Conservation (phyloP, 768 basidiomycete species). For the Pleurotus djamor region DNA sequence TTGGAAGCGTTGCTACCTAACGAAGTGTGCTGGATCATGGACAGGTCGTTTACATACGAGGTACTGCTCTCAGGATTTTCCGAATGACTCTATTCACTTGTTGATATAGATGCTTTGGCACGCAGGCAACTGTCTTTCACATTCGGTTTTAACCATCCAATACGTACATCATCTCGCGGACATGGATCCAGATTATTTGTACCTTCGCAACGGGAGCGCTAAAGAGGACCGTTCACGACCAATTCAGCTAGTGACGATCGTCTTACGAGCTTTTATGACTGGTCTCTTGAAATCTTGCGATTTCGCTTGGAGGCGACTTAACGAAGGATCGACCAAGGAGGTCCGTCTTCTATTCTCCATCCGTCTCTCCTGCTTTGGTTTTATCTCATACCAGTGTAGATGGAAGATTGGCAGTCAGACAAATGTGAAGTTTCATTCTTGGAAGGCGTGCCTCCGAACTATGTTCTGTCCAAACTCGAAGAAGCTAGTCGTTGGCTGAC, state of each 20-base stretch:
- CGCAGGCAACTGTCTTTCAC: constrained; percentile 77
- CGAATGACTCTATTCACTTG: neutral
- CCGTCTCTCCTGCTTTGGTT: constrained; percentile 7
- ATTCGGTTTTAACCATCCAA: constrained; percentile 79
- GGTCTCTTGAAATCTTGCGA: constrained; percentile 82
- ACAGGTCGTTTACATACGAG: constrained; percentile 76
- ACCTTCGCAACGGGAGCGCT: constrained; percentile 14
- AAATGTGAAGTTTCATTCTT: constrained; percentile 80
- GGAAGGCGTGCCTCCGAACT: constrained; percentile 56
- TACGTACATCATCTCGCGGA: constrained; percentile 66
- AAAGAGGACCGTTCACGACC: constrained; percentile 47
- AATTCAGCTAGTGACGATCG: constrained; percentile 59
- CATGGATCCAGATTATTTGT: constrained; percentile 54
- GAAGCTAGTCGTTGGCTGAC: constrained; percentile 60
- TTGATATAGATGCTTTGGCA: constrained; percentile 81
- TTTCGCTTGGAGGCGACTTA: constrained; percentile 77
- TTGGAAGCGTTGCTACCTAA: constrained; percentile 62
- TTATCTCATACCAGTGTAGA: constrained; percentile 36
- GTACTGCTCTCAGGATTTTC: constrained; percentile 29
- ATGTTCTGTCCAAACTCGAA: constrained; percentile 54
- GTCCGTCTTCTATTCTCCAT: constrained; percentile 37
- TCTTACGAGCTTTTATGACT: constrained; percentile 64
- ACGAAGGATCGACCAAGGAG: constrained; percentile 74
- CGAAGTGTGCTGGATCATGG: constrained; percentile 89
- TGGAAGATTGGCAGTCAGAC: constrained; percentile 89